Evolutionary conservation across 2,329 filamentous ascomycete species (phyloP).

Genomic region (Pseudocercospora eumusae): DNA sequence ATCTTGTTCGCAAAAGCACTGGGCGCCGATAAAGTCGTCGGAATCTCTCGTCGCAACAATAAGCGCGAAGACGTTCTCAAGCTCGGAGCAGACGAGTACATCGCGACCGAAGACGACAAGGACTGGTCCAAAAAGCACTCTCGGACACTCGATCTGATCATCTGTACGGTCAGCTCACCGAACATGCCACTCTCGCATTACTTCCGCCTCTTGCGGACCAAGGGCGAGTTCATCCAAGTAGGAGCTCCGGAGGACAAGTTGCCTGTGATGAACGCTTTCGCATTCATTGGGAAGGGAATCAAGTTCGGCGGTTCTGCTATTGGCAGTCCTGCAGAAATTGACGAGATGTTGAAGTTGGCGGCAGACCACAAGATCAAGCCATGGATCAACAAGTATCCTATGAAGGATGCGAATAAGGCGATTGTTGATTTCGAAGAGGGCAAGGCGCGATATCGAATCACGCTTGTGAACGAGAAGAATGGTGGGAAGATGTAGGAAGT

Average conservation of each 20-base stretch:
- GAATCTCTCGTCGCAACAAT: conserved; percentile 60
- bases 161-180: conserved; percentile 59
- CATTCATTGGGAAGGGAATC: conserved; percentile 59
- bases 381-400: conserved; percentile 62
- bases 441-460: conserved; percentile 50
- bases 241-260: conserved; percentile 63
- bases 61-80: conserved; percentile 63
- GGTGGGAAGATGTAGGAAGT: conserved; percentile 2
- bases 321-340: conserved; percentile 60
- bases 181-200: conserved; percentile 66
- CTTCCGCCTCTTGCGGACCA: conserved; percentile 59
- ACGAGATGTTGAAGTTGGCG: conserved; percentile 63
- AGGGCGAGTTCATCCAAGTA: conserved; percentile 66
- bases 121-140: conserved; percentile 61
- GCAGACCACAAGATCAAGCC: conserved; percentile 60
- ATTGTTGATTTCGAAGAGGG: conserved; percentile 60
- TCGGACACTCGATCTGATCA: conserved; percentile 58
- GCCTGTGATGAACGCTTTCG: conserved; percentile 58
- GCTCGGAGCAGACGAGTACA: conserved; percentile 62
- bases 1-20: conserved; percentile 71
- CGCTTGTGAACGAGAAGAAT: conserved; percentile 27
- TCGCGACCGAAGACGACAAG: conserved; percentile 60
- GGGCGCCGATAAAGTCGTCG: conserved; percentile 65
- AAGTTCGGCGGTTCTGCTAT: conserved; percentile 51
- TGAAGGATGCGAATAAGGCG: conserved; percentile 61